phyloP scores from a whole-genome alignment of 352 stramenopile genomes.

The Phytophthora pseudosyringae region DNA sequence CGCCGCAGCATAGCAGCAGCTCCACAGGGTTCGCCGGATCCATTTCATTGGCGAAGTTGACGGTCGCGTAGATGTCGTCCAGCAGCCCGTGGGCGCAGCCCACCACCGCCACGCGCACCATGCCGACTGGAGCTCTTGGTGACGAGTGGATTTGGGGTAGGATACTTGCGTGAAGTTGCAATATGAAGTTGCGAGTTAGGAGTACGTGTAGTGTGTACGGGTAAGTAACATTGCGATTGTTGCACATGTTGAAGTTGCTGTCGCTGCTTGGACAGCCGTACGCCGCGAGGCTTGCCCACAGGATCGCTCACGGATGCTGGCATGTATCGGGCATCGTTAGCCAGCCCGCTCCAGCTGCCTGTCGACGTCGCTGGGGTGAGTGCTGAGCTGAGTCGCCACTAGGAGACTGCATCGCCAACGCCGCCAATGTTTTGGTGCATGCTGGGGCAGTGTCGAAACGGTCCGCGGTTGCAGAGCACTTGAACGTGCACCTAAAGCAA shows the following conservation, averaged over 20 bases:
- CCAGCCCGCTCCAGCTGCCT: no score
- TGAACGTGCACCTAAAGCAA: no score
- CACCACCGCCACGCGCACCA: constrained; percentile 93
- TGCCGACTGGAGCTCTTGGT: constrained; percentile 10
- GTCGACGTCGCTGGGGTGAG: no score
- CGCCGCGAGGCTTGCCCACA: not conserved
- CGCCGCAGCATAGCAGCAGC: constrained; percentile 97
- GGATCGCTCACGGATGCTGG: not conserved
- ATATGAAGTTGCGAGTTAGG: no score
- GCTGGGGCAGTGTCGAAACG: no score
- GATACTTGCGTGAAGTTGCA: constrained; percentile 6
- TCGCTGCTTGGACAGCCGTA: not conserved
- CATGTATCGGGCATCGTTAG: no score
- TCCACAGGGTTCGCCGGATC: constrained; percentile 86
- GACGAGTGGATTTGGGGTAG: constrained; percentile 12
- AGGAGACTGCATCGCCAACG: no score
- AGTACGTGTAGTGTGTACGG: no score
- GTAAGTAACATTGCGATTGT: not conserved
- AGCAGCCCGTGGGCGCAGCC: constrained; percentile 99
- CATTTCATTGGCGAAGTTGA: constrained; percentile 92
- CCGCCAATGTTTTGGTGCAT: no score
- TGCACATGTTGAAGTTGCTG: constrained; percentile 11
- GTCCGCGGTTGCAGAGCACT: no score
- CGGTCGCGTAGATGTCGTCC: constrained; percentile 97
- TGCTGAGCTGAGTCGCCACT: no score